Evolutionary conservation across 768 basidiomycete species (phyloP), one percentile per base, ranked within the genome.

Genomic region (Galerina marginata): DNA sequence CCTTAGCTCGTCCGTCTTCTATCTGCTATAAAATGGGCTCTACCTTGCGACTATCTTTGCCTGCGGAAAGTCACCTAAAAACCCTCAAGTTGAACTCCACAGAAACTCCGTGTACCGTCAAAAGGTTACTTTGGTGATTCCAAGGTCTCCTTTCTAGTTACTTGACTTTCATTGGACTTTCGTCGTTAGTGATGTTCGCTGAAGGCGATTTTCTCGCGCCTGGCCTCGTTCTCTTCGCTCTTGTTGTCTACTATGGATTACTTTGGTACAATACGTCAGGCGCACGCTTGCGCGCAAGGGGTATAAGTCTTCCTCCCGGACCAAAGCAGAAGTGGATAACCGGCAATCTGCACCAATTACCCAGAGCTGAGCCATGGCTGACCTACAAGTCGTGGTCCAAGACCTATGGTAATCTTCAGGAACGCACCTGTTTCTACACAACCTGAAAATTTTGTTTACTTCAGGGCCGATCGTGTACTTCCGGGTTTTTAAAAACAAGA

Each of bases 401-500:
- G 42, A 23, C 39, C 11, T 69, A 69, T 12, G 69, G 67, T 67
- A 48, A 65, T 16, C 23, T 52, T n/a, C 11, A 23, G 29, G 29
- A 23, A 9, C 11, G 5, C 10, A 11, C 9, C 29, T 44, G 38
- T 25, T 9, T 36, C 15, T 56, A 50, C 36, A 20, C 9, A 1
- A 52, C 46, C 11, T 36, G 16, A 20, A 20, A 48, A 20, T 16
- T 7, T 7, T 20, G 5, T 6, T 6, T 14, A 16, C 39, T 38
- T 1, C 47, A 81, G 78, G 81, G 1, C 75, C 79, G 29, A 65
- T 86, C 9, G 67, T 83, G 12, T 77, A 77, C 58, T 67, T 79
- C 45, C 76, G 69, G 44, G 54, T 72, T 47, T 68, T 81, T 51
- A 75, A 76, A 49, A 70, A 69, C 33, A 67, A 75, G 20, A 73